These are phyloP conservation scores for Amauroascus niger DNA, from an alignment of 2,329 filamentous ascomycete genomes.

Conservation along the genomic window DNA sequence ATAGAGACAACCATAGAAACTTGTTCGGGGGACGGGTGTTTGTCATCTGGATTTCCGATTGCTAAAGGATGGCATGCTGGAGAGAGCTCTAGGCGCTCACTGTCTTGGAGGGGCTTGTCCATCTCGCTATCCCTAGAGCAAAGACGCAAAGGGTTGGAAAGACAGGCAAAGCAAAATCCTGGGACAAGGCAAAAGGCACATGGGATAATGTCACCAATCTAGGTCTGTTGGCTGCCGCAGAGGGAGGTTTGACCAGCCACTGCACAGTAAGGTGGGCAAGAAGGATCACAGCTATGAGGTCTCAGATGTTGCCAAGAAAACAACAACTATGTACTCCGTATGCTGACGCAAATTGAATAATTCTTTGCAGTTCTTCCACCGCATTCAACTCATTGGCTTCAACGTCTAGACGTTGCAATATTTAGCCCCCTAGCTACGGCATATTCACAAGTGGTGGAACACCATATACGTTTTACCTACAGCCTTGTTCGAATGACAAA, in stretches of 20 bases:
- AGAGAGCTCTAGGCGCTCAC: slow-evolving; percentile 3
- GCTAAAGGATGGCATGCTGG: slow-evolving; percentile 11
- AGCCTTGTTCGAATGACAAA: not conserved
- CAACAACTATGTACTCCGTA: too few relatives aligned
- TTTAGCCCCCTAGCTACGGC: not conserved
- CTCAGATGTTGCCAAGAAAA: too few relatives aligned
- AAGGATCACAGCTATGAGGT: too few relatives aligned
- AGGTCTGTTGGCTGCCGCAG: not conserved
- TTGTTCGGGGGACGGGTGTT: slow-evolving; percentile 11
- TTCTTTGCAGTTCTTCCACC: slow-evolving; percentile 4
- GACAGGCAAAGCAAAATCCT: not conserved
- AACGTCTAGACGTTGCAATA: slow-evolving; percentile 1
- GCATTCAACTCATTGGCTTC: too few relatives aligned
- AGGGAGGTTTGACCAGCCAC: not conserved
- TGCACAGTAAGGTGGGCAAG: too few relatives aligned
- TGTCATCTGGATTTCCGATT: slow-evolving; percentile 6
- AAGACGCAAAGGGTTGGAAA: slow-evolving; percentile 2
- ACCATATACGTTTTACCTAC: not conserved
- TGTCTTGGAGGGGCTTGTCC: not conserved
- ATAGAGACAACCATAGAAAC: slow-evolving; percentile 10
- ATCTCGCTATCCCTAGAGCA: slow-evolving; percentile 4
- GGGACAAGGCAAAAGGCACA: not conserved
- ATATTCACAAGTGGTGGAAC: not conserved
- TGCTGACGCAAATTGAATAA: not conserved
- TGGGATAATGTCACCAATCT: not conserved